Evolutionary conservation across 2,329 filamentous ascomycete species (phyloP), one percentile per base, ranked within the genome.

Genomic region (Phialocephala sp.): DNA sequence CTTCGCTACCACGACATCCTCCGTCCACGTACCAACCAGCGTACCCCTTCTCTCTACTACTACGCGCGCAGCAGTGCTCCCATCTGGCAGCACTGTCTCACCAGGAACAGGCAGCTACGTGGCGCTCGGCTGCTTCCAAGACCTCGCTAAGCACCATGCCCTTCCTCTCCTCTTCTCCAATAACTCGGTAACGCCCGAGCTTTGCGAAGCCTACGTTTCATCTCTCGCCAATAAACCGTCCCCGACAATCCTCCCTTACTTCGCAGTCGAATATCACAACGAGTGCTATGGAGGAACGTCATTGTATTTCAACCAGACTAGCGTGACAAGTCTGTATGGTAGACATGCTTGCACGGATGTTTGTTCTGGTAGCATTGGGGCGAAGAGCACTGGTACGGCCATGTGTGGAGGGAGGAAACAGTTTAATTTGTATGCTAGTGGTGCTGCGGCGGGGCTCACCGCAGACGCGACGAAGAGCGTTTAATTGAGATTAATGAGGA

Each of bases 361-460:
- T 35, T 63, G 61, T 43, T 5, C 11, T 1, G 61, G 61, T 1
- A 59, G 54, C 27, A 37, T 59, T 20, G 55, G 55, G 11, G 60
- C 60, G 20, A n/a, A 22, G 37, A 47, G 11, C 6, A 62, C 60
- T 2, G 60, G 60, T 4, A 47, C 37, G n/a, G 52, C 50, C n/a
- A 62, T 41, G 60, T 62, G 60, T 47, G 60, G 60, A 18, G 60
- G 60, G 11, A 56, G 50, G 15, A 57, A 62, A 32, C 60, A 62
- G 52, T 57, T 62, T 20, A 47, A 62, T 57, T 47, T 62, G 37
- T 62, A 62, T 57, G 60, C 52, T 24, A 56, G 20, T 11, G 37
- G 60, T 8, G 36, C 47, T 27, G 47, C 3, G 22, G 18, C 15
- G 45, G 35, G n/a, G 32, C 22, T 35, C 24, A 20, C 35, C 3